Base-by-base conservation (phyloP, 2,329 filamentous ascomycete genomes). In the Escovopsis weberi region DNA sequence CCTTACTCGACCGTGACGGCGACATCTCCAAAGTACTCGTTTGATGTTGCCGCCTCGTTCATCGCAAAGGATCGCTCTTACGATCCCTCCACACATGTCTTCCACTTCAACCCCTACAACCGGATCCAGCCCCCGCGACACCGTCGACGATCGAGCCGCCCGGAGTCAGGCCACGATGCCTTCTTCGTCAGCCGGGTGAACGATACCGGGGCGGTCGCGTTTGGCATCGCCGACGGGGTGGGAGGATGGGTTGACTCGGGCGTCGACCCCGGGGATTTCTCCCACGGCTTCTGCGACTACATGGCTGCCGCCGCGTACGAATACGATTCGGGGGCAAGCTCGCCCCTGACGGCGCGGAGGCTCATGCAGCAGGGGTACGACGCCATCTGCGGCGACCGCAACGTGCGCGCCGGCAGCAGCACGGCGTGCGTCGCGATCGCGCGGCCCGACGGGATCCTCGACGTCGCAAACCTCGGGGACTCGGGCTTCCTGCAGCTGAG, bases 181-280 rank as follows among this genome's bases (percentile, higher is more conserved):
- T 96, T 95, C 67, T 98, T 98, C 63, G 82, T 91, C 53, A 76
- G 82, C 56, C 77, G 80, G 23, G 68, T 95, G n/a, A 85, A 83
- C 41, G 75, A 78, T 48, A 74, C 73, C 2, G 72, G 78, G 33
- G 71, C 78, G 35, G 74, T 94, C 10, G 85, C 88, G 1, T 81
- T 98, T 51, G 91, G 86, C 15, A 76, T 98, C 23, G 87, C 88
- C 42, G 91, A 98, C 59, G 91, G 91, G 10, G 91, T 98, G 0
- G 91, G 91, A 39, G 91, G 91, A 33, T 98, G 91, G 88, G 78
- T 82, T 48, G 85, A 94, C 53, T 89, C 83, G 34, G 87, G 87
- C 37, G 81, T 98, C 41, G 88, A 98, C 56, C 88, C 91, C 8
- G 87, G 87, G 26, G 85, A 95, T 62, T 96, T 96, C 62, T 91